phyloP scores from a whole-genome alignment of 306 rosid genomes.

The Notholithocarpus densiflorus region DNA sequence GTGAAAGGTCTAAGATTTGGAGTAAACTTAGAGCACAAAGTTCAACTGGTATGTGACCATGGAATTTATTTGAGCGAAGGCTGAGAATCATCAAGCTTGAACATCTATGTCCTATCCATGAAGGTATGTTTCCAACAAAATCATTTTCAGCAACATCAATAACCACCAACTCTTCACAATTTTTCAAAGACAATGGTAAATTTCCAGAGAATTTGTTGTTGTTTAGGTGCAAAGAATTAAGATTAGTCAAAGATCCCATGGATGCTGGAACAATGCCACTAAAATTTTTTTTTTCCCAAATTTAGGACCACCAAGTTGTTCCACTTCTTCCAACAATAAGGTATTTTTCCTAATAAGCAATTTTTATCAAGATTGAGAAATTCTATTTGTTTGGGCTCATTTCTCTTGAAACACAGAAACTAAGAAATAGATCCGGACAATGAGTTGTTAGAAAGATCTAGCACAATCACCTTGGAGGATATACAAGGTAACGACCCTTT shows the following conservation, averaged over 20 bases:
- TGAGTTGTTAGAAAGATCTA: constrained; percentile 1
- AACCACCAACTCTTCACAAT: no score
- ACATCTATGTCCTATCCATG: no score
- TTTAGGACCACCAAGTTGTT: neutral
- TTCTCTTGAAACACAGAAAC: no score
- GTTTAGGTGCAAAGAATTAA: constrained; percentile 6
- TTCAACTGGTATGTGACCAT: neutral
- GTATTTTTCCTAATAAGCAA: neutral
- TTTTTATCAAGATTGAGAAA: neutral
- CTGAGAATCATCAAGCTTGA: neutral
- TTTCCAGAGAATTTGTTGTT: neutral
- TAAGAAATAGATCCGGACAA: neutral
- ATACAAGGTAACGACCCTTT: neutral
- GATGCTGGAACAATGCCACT: constrained; percentile 28
- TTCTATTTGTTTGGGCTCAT: no score
- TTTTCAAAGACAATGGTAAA: no score
- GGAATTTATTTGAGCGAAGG: constrained; percentile 9
- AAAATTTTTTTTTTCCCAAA: constrained; percentile 11
- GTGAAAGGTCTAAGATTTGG: constrained; percentile 12
- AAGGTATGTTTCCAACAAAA: no score
- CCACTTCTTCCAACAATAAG: constrained; percentile 17
- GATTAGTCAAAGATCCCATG: constrained; percentile 7
- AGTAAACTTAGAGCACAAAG: constrained; percentile 9
- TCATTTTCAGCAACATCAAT: no score
- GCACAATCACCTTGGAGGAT: neutral